A percentile compares a stretch with the other conserved stretches of the same genome.
These are phyloP conservation scores for Russula griseocarnosa DNA, from an alignment of 768 basidiomycete species.

Conservation along the genomic window DNA sequence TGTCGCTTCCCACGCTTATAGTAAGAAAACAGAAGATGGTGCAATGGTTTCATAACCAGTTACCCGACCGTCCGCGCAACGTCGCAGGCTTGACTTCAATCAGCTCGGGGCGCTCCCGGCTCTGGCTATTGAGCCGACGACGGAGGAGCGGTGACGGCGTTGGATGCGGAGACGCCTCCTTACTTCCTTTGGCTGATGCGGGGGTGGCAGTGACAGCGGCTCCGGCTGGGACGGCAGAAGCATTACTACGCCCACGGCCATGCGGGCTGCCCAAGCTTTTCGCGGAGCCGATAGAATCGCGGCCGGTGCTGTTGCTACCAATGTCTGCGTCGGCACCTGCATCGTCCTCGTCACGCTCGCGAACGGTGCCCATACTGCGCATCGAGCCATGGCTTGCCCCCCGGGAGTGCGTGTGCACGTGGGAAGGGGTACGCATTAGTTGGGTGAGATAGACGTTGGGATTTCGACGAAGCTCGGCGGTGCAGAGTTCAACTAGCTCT, in stretches of 20 bases:
- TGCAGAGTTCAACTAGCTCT: conserved; percentile 60
- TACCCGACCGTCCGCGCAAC: conserved; percentile 14
- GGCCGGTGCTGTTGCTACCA: conserved; percentile 20
- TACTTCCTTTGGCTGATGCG: neutral
- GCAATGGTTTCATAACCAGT: conserved; percentile 14
- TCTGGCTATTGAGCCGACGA: conserved; percentile 21
- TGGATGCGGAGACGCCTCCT: neutral
- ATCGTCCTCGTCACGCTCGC: conserved; percentile 47
- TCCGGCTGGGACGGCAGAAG: neutral
- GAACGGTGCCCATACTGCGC: conserved; percentile 56
- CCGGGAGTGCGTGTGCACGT: conserved; percentile 38
- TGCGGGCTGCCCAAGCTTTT: conserved; percentile 15
- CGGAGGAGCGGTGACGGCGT: conserved; percentile 1
- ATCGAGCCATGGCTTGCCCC: conserved; percentile 54
- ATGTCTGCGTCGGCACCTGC: conserved; percentile 11
- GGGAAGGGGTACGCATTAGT: conserved; percentile 12
- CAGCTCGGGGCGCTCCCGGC: conserved; percentile 20
- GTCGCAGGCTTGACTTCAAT: conserved; percentile 19
- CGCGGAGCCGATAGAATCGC: conserved; percentile 25
- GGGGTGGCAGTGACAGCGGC: neutral
- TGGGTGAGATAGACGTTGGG: conserved; percentile 29
- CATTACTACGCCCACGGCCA: neutral
- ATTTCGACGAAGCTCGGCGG: conserved; percentile 59
- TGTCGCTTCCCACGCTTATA: neutral
- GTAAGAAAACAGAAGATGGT: neutral